These are phyloP conservation scores for Silene latifolia DNA, from an alignment of 148 eudicot genomes.

Conservation along the genomic window DNA sequence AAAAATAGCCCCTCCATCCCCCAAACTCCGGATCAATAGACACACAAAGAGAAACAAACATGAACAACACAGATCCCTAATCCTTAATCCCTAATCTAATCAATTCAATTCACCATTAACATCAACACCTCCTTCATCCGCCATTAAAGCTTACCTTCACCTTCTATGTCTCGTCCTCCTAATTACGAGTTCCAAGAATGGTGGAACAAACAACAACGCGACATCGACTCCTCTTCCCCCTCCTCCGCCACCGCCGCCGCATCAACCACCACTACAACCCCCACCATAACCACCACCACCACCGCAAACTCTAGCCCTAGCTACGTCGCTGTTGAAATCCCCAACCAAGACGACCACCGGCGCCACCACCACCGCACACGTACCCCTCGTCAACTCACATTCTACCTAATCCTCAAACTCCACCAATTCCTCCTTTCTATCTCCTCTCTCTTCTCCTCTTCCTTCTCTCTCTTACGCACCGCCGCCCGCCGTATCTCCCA, in stretches of 20 bases:
- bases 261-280: slow-evolving; percentile 10
- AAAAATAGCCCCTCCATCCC: no score
- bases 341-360: slow-evolving; percentile 24
- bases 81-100: no score
- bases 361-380: slow-evolving; percentile 39
- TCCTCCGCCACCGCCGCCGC: neutral
- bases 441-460: slow-evolving; percentile 29
- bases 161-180: slow-evolving; percentile 60
- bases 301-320: slow-evolving; percentile 17
- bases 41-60: no score
- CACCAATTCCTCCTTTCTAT: slow-evolving; percentile 41
- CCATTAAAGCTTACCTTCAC: neutral
- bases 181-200: slow-evolving; percentile 72
- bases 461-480: slow-evolving; percentile 40
- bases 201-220: slow-evolving; percentile 68
- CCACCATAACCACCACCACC: slow-evolving; percentile 9
- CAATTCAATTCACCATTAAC: no score
- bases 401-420: slow-evolving; percentile 44
- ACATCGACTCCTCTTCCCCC: neutral
- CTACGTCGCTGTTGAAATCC: slow-evolving; percentile 18
- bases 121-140: neutral
- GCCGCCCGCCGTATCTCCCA: slow-evolving; percentile 48
- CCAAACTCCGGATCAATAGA: no score
- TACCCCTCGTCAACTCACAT: slow-evolving; percentile 53
- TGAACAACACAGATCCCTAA: no score